Percentiles rank a stretch among this genome's conserved stretches.
These are phyloP conservation scores for Arthrobotrys entomopaga DNA, from an alignment of 2,329 filamentous ascomycete species.

Conservation along the genomic window DNA sequence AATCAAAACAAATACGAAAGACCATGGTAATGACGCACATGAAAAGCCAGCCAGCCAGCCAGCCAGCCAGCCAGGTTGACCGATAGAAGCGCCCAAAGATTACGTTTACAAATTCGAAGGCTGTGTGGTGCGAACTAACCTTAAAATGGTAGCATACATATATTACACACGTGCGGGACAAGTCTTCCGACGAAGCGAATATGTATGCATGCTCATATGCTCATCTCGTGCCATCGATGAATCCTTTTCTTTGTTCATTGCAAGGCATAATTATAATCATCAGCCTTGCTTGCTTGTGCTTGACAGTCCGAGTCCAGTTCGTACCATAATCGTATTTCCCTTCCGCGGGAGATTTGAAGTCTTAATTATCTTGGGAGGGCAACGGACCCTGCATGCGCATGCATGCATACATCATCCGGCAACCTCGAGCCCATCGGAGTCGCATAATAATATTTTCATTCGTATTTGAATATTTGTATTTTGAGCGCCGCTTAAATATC, in stretches of 20 bases:
- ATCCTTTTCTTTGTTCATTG: neutral
- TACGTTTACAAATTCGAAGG: neutral
- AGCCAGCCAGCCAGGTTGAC: too few relatives aligned
- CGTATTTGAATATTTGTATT: neutral
- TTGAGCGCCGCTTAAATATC: conserved; percentile 42
- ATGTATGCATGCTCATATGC: neutral
- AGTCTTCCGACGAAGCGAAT: conserved; percentile 44
- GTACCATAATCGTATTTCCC: too few relatives aligned
- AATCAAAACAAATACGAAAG: too few relatives aligned
- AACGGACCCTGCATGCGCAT: too few relatives aligned
- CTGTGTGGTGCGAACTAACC: neutral
- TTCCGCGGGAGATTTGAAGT: too few relatives aligned
- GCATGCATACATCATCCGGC: neutral
- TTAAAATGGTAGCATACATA: conserved; percentile 19
- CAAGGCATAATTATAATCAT: conserved; percentile 20
- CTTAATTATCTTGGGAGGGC: too few relatives aligned
- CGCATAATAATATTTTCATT: neutral
- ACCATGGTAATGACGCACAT: too few relatives aligned
- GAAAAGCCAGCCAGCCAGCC: too few relatives aligned
- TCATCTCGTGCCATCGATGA: too few relatives aligned
- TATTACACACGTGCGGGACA: conserved; percentile 43
- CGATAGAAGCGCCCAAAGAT: too few relatives aligned
- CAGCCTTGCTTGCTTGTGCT: conserved; percentile 31
- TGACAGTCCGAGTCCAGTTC: too few relatives aligned
- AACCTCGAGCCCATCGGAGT: neutral